Conservation (phyloP, 2,329 filamentous ascomycete species). For the Phaeosphaeriaceae sp. region DNA sequence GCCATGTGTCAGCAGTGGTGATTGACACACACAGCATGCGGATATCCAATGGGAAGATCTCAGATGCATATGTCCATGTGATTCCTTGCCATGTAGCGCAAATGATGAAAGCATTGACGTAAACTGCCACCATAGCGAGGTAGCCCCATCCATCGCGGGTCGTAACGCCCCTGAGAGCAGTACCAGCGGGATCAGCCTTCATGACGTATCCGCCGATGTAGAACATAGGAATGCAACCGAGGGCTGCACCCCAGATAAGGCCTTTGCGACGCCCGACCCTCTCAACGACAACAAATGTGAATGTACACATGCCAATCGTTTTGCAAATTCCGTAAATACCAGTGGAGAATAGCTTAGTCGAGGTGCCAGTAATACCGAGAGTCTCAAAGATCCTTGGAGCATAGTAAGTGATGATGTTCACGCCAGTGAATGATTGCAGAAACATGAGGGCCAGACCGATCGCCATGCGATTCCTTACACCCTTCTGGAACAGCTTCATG, state of each 20-base stretch:
- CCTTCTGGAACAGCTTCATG: slow-evolving; percentile 48
- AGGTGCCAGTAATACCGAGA: slow-evolving; percentile 54
- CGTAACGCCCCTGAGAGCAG: slow-evolving; percentile 51
- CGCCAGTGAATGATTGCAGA: slow-evolving; percentile 45
- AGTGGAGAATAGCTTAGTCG: slow-evolving; percentile 54
- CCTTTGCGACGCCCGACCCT: slow-evolving; percentile 49
- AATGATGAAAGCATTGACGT: slow-evolving; percentile 62
- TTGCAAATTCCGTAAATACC: slow-evolving; percentile 58
- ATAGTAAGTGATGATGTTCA: slow-evolving; percentile 28
- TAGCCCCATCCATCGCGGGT: slow-evolving; percentile 57
- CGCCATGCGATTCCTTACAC: slow-evolving; percentile 48
- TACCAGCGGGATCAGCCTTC: slow-evolving; percentile 56
- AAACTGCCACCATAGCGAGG: slow-evolving; percentile 62
- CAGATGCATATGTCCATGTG: slow-evolving; percentile 55
- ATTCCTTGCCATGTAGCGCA: slow-evolving; percentile 54
- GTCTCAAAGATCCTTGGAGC: slow-evolving; percentile 48
- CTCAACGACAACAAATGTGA: slow-evolving; percentile 49
- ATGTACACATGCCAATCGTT: slow-evolving; percentile 50
- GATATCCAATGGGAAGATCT: slow-evolving; percentile 56
- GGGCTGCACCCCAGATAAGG: slow-evolving; percentile 57
- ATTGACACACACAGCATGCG: slow-evolving; percentile 49
- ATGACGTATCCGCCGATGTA: slow-evolving; percentile 62
- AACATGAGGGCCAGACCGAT: slow-evolving; percentile 50
- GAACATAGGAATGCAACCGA: slow-evolving; percentile 58
- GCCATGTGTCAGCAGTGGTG: slow-evolving; percentile 49